phyloP scores from a whole-genome alignment of 441 rosid genomes.

The Erysimum cheiri region DNA sequence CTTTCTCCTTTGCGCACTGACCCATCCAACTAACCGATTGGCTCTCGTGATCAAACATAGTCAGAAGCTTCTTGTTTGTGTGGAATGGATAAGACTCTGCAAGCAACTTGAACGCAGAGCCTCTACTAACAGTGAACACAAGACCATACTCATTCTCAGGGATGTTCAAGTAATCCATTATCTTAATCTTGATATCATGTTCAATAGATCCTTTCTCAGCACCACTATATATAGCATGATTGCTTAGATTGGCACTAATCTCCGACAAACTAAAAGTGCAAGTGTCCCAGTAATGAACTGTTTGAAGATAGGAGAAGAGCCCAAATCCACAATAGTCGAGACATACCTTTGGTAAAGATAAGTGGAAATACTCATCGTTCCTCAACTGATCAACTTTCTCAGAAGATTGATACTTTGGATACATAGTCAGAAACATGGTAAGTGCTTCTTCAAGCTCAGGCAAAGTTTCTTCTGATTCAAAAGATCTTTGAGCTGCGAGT shows the following conservation, averaged over 20 bases:
- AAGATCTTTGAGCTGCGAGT: slow-evolving; percentile 59
- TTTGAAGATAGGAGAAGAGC: slow-evolving; percentile 62
- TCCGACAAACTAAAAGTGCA: slow-evolving; percentile 69
- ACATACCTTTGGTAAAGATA: slow-evolving; percentile 63
- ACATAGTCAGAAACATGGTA: slow-evolving; percentile 60
- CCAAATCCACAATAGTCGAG: slow-evolving; percentile 80
- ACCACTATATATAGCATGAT: slow-evolving; percentile 65
- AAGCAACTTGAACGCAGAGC: slow-evolving; percentile 69
- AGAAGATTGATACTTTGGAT: slow-evolving; percentile 60
- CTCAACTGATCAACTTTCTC: slow-evolving; percentile 65
- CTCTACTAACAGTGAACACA: slow-evolving; percentile 73
- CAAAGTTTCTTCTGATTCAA: slow-evolving; percentile 52
- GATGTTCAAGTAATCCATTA: slow-evolving; percentile 70
- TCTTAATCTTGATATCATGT: slow-evolving; percentile 67
- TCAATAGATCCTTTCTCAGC: slow-evolving; percentile 65
- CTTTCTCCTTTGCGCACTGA: slow-evolving; percentile 75
- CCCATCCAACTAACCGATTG: slow-evolving; percentile 78
- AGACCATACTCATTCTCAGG: slow-evolving; percentile 74
- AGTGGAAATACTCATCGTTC: slow-evolving; percentile 57
- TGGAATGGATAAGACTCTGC: slow-evolving; percentile 76
- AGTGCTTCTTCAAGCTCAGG: slow-evolving; percentile 57
- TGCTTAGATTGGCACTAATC: slow-evolving; percentile 65
- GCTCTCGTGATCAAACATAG: slow-evolving; percentile 82
- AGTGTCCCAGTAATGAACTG: slow-evolving; percentile 63
- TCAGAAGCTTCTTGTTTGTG: slow-evolving; percentile 63